phyloP scores from a whole-genome alignment of 495 filamentous ascomycete species.

The Beverwykella pulmonaria region DNA sequence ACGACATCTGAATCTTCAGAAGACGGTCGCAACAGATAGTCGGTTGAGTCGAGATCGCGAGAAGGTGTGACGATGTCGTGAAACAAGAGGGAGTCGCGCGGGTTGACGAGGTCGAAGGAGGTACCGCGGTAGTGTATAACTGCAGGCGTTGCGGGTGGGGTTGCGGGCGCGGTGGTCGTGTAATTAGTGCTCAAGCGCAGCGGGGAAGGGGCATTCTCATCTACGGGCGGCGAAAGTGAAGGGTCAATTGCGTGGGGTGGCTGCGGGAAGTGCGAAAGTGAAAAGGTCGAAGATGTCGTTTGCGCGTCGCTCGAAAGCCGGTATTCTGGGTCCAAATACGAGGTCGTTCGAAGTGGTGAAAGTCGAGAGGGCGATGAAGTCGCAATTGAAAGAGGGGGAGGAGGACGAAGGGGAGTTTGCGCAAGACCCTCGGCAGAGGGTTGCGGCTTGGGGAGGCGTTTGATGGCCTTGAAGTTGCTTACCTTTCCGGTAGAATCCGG shows the following conservation, averaged over 20 bases:
- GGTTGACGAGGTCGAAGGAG: constrained; percentile 44
- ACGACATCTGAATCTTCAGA: constrained; percentile 26
- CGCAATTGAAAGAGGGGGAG: constrained; percentile 3
- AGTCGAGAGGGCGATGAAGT: constrained; percentile 4
- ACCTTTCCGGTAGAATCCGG: constrained; percentile 9
- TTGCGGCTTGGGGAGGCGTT: constrained; percentile 31
- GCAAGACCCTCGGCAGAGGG: not conserved
- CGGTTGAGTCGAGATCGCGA: constrained; percentile 33
- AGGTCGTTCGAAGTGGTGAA: constrained; percentile 17
- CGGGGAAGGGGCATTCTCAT: constrained; percentile 17
- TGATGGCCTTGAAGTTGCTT: constrained; percentile 35
- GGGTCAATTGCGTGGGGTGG: constrained; percentile 25
- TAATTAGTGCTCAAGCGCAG: constrained; percentile 22
- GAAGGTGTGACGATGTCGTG: constrained; percentile 40
- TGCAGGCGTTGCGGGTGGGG: constrained; percentile 36
- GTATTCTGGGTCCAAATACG: constrained; percentile 12
- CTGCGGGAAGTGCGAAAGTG: constrained; percentile 37
- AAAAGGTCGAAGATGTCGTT: constrained; percentile 33
- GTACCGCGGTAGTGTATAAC: constrained; percentile 40
- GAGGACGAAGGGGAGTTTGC: not conserved
- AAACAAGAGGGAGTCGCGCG: constrained; percentile 38
- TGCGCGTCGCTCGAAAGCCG: constrained; percentile 9
- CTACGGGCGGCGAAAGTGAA: constrained; percentile 17
- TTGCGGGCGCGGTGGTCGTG: constrained; percentile 29
- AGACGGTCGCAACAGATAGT: constrained; percentile 32